phyloP scores from a whole-genome alignment of 305 asterid genomes.

The Petunia hybrid region DNA sequence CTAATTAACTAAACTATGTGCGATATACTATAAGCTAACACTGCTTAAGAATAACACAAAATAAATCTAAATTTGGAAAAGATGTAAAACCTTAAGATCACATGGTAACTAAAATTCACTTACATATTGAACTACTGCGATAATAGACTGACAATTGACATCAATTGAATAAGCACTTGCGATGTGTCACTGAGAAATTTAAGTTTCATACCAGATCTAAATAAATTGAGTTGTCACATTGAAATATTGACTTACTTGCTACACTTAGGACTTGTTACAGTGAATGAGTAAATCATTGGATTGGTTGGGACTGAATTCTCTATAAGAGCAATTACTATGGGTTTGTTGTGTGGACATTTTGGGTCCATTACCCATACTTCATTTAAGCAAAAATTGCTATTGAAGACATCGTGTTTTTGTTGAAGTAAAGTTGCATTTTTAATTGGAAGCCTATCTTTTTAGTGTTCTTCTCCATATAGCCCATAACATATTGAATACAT shows the following conservation, averaged over 20 bases:
- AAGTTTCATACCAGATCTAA: constrained; percentile 9
- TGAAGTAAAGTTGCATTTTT: not conserved
- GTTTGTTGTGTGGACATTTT: not conserved
- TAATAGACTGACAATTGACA: too few species aligned
- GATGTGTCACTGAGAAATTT: not conserved
- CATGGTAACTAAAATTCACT: too few species aligned
- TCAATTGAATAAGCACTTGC: not conserved
- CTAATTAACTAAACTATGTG: too few species aligned
- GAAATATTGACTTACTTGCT: not conserved
- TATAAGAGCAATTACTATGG: constrained; percentile 15
- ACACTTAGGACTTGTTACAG: not conserved
- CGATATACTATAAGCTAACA: too few species aligned
- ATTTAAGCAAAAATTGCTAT: not conserved
- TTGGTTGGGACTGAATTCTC: constrained; percentile 5
- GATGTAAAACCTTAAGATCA: too few species aligned
- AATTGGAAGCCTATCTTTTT: not conserved
- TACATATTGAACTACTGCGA: too few species aligned
- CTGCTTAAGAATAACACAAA: too few species aligned
- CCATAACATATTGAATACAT: constrained; percentile 26
- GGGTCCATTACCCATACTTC: not conserved
- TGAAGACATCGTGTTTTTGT: not conserved
- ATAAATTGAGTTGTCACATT: constrained; percentile 27
- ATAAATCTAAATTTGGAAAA: too few species aligned
- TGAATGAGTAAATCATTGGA: constrained; percentile 2
- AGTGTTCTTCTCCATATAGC: not conserved